Base-by-base conservation (phyloP, 164 flowering plant species). In the Dillenia turbinata region DNA sequence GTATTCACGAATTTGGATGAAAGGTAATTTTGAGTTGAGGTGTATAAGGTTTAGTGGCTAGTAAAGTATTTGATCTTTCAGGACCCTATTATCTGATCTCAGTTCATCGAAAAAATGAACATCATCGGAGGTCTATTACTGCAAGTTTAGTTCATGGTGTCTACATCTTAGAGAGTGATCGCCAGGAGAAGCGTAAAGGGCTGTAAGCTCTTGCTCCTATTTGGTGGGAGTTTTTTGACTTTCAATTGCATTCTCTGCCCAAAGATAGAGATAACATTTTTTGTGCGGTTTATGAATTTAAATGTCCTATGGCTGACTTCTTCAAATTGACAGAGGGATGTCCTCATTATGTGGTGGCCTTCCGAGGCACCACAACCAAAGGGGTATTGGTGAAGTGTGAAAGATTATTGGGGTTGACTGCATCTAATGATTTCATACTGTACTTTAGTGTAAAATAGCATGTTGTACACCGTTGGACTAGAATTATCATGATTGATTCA, bases 211-310 rank as follows among this genome's bases (percentile, higher is more conserved):
- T 89, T 65, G 93, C 97, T 64, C 80, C 90, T 49, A 90, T 81
- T n/a, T 95, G 99, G 99, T 95, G 90, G 92, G 75, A 81, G 48
- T 83, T 77, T 66, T 85, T 89, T 77, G 59, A 81, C 64, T 91
- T 88, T 70, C 68, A 73, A 10, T 15, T 91, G 52, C 53, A 67
- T 8, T 69, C 52, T 22, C 61, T 48, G 52, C 92, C 91, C 24
- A 61, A 80, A 47, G 99, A 95, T 68, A 80, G 81, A 65, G 87
- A 57, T 12, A 94, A 88, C 60, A 83, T 85, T 12, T 86, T 91
- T 70, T 97, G 99, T 59, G 96, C 88, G 19, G 71, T 95, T 44
- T 94, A 68, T 64, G 78, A 83, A 60, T 78, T 70, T 61, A 75
- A 71, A 17, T 75, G 77, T 50, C 73, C 71, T 46, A 1, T 58